phyloP scores from a whole-genome alignment of 306 rosid species.

The Rosa persica region DNA sequence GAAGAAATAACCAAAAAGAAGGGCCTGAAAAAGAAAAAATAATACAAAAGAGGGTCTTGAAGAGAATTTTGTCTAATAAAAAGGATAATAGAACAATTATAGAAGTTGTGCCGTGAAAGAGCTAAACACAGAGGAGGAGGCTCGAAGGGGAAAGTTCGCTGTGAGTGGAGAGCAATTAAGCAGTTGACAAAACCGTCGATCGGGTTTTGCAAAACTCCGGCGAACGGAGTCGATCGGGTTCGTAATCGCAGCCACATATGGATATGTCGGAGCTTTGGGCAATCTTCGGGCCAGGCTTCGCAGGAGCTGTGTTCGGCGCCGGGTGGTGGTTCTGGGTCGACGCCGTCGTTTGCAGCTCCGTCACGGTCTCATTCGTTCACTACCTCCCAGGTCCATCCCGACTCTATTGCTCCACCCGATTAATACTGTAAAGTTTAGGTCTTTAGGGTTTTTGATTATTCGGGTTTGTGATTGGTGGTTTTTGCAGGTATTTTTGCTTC shows the following conservation, averaged over 20 bases:
- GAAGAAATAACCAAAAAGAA: neutral
- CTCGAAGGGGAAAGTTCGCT: neutral
- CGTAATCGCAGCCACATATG: conserved; percentile 35
- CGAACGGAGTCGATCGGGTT: neutral
- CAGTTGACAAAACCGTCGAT: neutral
- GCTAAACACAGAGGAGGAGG: neutral
- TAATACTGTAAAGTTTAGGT: neutral
- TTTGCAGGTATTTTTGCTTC: conserved; percentile 84
- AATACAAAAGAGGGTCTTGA: neutral
- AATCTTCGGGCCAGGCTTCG: conserved; percentile 91
- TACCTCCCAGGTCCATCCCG: conserved; percentile 75
- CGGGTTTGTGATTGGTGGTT: conserved; percentile 14
- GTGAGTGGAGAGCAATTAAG: neutral
- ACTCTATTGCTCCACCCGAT: neutral
- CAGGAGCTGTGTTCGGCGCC: conserved; percentile 88
- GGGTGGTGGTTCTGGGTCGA: conserved; percentile 99
- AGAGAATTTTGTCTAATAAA: neutral
- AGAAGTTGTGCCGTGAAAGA: neutral
- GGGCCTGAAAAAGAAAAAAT: neutral
- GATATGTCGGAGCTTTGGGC: conserved; percentile 88
- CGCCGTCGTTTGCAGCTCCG: conserved; percentile 94
- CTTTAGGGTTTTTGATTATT: conserved; percentile 44
- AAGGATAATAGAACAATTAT: neutral
- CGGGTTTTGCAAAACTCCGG: neutral
- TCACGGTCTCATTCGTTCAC: conserved; percentile 76